Percentiles rank a stretch among this genome's conserved stretches.
Evolutionary conservation across 805 yeast species (phyloP).

Genomic region (Debaryomyces tyrocola): DNA sequence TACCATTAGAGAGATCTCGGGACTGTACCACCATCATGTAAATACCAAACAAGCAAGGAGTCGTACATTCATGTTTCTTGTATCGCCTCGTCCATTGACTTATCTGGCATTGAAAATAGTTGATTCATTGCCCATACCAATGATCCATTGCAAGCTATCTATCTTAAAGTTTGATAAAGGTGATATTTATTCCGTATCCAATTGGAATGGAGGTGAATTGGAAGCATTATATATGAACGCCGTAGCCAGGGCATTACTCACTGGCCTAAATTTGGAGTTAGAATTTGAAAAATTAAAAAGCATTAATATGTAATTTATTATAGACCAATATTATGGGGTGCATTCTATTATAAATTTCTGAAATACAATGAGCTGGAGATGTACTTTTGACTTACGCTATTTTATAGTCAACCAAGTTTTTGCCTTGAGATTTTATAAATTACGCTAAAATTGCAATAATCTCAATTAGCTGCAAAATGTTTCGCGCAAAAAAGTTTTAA

Average conservation of each 20-base stretch:
- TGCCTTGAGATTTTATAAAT: too few species aligned
- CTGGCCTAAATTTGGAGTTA: constrained; percentile 27
- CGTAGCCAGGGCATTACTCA: constrained; percentile 16
- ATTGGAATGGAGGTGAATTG: constrained; percentile 39
- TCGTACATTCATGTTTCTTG: constrained; percentile 40
- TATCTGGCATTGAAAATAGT: constrained; percentile 46
- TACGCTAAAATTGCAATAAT: too few species aligned
- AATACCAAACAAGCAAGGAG: constrained; percentile 14
- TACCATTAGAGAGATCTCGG: constrained; percentile 52
- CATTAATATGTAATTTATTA: neutral
- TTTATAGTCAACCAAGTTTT: too few species aligned
- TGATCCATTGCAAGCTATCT: constrained; percentile 42
- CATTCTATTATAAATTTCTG: too few species aligned
- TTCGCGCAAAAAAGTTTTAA: too few species aligned
- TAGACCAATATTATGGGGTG: too few species aligned
- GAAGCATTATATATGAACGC: constrained; percentile 21
- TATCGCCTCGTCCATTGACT: constrained; percentile 48
- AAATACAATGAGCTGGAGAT: too few species aligned
- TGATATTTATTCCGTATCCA: constrained; percentile 29
- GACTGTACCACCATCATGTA: constrained; percentile 45
- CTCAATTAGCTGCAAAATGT: too few species aligned
- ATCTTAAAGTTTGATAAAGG: constrained; percentile 23
- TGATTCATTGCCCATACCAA: constrained; percentile 46
- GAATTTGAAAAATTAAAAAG: constrained; percentile 15
- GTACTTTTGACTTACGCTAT: too few species aligned